Evolutionary conservation across 1,284 basidiomycete species (phyloP).

Genomic region (Boletus sp.): DNA sequence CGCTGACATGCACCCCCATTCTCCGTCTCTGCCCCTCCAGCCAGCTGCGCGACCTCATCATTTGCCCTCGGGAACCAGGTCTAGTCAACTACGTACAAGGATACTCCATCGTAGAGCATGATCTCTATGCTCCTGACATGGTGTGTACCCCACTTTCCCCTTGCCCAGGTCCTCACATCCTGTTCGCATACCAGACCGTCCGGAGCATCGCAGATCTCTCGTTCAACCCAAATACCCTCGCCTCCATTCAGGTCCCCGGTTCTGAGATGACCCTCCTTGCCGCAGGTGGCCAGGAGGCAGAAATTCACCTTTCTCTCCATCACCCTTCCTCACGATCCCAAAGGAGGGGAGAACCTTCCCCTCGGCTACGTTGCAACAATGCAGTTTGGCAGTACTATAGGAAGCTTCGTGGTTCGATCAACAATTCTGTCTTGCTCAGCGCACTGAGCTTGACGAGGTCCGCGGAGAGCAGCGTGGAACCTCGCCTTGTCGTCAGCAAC

Average conservation of each 20-base stretch:
- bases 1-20: constrained; percentile 10
- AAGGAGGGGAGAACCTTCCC: constrained; percentile 13
- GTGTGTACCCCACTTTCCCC: constrained; percentile 39
- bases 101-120: constrained; percentile 61
- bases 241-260: constrained; percentile 54
- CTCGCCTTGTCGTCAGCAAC: constrained; percentile 77
- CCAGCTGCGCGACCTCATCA: constrained; percentile 71
- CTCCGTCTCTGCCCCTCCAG: constrained; percentile 36
- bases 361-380: constrained; percentile 24
- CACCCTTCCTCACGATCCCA: constrained; percentile 29
- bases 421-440: constrained; percentile 77
- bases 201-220: constrained; percentile 50
- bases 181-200: constrained; percentile 37
- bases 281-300: constrained; percentile 77
- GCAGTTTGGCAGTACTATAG: constrained; percentile 56
- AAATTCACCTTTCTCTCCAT: constrained; percentile 69
- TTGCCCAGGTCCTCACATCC: constrained; percentile 15
- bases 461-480: constrained; percentile 57
- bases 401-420: constrained; percentile 65
- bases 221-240: constrained; percentile 68
- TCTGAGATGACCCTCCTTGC: constrained; percentile 65
- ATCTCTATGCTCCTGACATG: constrained; percentile 47
- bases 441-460: constrained; percentile 54
- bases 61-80: constrained; percentile 66
- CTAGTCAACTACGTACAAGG: constrained; percentile 63